Conservation (phyloP, 148 eudicot genomes). For the Hydrangea macrophylla region DNA sequence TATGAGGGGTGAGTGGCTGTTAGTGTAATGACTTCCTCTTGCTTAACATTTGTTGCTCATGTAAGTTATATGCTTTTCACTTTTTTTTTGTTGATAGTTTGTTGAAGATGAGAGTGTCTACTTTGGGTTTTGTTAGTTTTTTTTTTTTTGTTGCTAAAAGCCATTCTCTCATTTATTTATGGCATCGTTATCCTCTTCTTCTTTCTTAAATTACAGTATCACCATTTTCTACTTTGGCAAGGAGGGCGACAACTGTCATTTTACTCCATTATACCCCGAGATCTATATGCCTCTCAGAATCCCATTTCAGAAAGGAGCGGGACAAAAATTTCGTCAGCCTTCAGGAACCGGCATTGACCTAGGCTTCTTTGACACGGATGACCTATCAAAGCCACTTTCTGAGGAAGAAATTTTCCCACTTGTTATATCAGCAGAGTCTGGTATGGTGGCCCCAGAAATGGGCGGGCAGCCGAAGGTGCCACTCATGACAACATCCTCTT, state of each 20-base stretch:
- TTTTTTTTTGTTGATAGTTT: neutral
- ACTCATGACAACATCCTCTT: slow-evolving; percentile 14
- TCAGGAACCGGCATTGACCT: slow-evolving; percentile 54
- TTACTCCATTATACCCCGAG: slow-evolving; percentile 25
- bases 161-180: neutral
- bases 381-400: slow-evolving; percentile 35
- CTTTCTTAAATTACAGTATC: slow-evolving; percentile 31
- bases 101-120: neutral
- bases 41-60: neutral
- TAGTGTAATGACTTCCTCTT: neutral
- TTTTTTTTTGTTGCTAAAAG: neutral
- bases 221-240: slow-evolving; percentile 51
- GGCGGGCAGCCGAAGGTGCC: slow-evolving; percentile 10
- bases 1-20: neutral
- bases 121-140: neutral
- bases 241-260: slow-evolving; percentile 32
- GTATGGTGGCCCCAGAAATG: slow-evolving; percentile 15
- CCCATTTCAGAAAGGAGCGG: slow-evolving; percentile 43
- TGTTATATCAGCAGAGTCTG: slow-evolving; percentile 44
- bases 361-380: slow-evolving; percentile 31
- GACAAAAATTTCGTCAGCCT: slow-evolving; percentile 47
- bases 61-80: neutral
- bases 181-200: no score
- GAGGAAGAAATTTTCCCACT: slow-evolving; percentile 46
- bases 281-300: slow-evolving; percentile 30